Evolutionary conservation across 257 asterid species (phyloP), one percentile per base, ranked within the genome.

Genomic region (Nemophila menziesii): DNA sequence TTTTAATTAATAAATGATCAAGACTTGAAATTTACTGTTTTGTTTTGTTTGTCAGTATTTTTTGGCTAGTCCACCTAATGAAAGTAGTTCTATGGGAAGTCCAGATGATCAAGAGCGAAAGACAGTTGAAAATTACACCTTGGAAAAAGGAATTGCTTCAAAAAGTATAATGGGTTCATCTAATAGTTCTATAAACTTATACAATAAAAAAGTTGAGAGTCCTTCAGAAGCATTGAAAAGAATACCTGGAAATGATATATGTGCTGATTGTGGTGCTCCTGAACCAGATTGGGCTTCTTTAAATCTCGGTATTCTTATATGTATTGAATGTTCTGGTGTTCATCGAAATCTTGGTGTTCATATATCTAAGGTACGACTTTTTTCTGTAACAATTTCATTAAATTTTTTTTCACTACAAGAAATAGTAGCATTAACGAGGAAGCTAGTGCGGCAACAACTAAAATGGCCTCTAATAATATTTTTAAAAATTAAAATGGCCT

Each of bases 221-320:
- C 93, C 99, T 41, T 85, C 85, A 33, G 96, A 78, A 44, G 64
- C 74, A 19, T 64, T 90, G 39, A 69, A 70, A 46, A 85, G 74
- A 77, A 94, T 90, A 18, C 62, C 75, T 43, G 99, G 99, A 44
- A 90, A 90, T 61, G 96, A 85, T 44, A 90, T 38, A 36, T 90
- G 99, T 53, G 83, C 99, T 27, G 99, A 90, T 66, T 90, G 99
- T 65, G 93, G 96, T 69, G 86, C 99, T 24, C 47, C 78, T 22
- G 99, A 85, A 55, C 99, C 99, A 11, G 99, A 90, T 61, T 90
- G 99, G 99, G 94, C 99, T 41, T 85, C 99, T 39, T 66, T 90
- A 62, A 90, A 90, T 82, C 70, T 90, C 11, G 99, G 96, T 4
- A 93, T 85, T 57, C 99, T 90, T 52, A 79, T 85, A 54, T 90